phyloP scores from a whole-genome alignment of 2,329 filamentous ascomycete species.

The Talaromyces sp. region DNA sequence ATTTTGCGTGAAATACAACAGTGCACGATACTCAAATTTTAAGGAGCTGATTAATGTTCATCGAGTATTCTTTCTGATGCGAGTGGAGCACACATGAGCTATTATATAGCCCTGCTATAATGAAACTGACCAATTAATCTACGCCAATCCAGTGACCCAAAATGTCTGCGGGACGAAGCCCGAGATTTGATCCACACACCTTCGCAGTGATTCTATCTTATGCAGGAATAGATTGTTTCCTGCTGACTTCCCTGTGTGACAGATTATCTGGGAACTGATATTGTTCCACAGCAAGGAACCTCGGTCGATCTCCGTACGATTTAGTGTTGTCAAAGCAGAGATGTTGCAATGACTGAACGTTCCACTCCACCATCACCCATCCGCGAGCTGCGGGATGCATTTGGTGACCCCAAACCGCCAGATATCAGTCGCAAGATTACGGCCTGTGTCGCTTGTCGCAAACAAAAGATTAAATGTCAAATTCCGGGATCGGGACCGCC shows the following conservation, averaged over 20 bases:
- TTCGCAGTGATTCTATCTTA: not conserved
- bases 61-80: not conserved
- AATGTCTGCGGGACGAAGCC: not conserved
- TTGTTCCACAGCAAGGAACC: not conserved
- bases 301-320: not conserved
- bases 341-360: conserved; percentile 13
- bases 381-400: conserved; percentile 33
- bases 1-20: not conserved
- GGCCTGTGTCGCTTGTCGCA: conserved; percentile 31
- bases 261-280: too few species aligned
- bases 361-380: conserved; percentile 19
- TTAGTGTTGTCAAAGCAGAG: not conserved
- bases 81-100: too few species aligned
- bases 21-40: not conserved
- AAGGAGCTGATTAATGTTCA: not conserved
- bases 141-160: not conserved
- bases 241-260: not conserved
- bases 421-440: conserved; percentile 36
- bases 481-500: conserved; percentile 41
- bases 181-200: not conserved
- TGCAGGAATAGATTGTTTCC: not conserved
- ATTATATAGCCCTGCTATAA: not conserved
- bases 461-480: conserved; percentile 42
- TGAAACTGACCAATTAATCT: not conserved
- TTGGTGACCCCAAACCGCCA: conserved; percentile 36